Evolutionary conservation across 176 grass and related monocot genomes (phyloP), one percentile per base, ranked within the genome.

Genomic region (Oryza nivara): DNA sequence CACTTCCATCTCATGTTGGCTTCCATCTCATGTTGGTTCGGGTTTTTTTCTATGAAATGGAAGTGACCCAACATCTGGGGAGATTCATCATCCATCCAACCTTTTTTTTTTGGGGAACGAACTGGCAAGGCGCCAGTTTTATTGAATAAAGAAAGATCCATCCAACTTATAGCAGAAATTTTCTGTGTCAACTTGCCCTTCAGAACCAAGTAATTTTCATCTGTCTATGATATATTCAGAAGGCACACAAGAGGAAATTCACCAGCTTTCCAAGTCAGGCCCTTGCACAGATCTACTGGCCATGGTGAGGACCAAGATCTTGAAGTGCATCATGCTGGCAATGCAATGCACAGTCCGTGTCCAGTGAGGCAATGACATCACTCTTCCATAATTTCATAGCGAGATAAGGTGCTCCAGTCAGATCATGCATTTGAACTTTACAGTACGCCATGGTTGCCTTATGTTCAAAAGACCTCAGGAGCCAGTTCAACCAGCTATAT

Each of bases 401-500:
- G 14, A 54, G 78, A 61, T 54, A 40, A 85, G 48, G 72, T 77
- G 73, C 44, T 77, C 44, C 54, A 44, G 56, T 46, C 75, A 32
- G 32, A 66, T 19, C 78, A 77, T 56, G 56, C 52, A 56, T 6
- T 19, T 19, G 5, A 56, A 56, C 16, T 56, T 56, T 56, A 56
- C 52, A 19, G 4, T 19, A 16, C 52, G 6, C 11, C 1, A 19
- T 56, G 1, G 16, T 56, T 56, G 52, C 16, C 14, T 32, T 32
- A 32, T 32, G 30, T 32, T 32, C 30, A 32, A 32, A 32, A 32
- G 30, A 3, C 30, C 30, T 32, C 30, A 32, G 30, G 30, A 32
- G 30, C 30, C 30, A 32, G 30, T 32, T 32, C 30, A 32, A 32
- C 30, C 30, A 32, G 0, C 30, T 32, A 56, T 56, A 73, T 35